Evolutionary conservation across 495 filamentous ascomycete species (phyloP).

Genomic region (Talaromyces proteolyticus): DNA sequence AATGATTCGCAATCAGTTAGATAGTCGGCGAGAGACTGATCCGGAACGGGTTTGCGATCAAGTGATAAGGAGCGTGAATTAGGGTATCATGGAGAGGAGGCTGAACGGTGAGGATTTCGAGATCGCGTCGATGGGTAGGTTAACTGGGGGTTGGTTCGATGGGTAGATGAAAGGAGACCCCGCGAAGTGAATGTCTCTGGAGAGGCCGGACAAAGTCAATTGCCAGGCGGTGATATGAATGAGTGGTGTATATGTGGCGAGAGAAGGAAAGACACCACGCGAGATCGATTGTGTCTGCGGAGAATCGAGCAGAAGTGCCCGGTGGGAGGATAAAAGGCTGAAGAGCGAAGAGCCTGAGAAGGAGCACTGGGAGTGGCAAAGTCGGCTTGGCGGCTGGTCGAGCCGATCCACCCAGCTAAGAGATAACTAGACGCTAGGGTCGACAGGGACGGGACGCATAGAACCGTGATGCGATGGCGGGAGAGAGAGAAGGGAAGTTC

Average conservation of each 20-base stretch:
- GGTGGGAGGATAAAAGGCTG: no score
- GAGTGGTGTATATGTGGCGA: not conserved
- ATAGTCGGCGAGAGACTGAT: constrained; percentile 8
- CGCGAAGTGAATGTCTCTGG: not conserved
- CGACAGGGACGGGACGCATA: no score
- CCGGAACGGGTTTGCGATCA: not conserved
- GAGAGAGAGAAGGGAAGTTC: no score
- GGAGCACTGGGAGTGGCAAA: no score
- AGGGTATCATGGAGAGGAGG: not conserved
- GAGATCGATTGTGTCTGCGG: not conserved
- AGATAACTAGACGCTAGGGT: no score
- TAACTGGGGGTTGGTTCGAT: no score
- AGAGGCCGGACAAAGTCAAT: not conserved
- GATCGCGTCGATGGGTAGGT: no score
- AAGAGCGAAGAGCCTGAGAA: no score
- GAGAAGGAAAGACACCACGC: not conserved
- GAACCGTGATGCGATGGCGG: no score
- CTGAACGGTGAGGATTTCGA: not conserved
- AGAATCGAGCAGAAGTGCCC: not conserved
- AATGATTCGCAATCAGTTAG: no score
- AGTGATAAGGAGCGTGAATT: not conserved
- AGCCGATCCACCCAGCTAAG: no score
- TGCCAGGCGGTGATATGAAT: not conserved
- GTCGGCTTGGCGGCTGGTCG: no score
- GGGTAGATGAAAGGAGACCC: not conserved